phyloP scores from a whole-genome alignment of 805 yeast species.

The Nematodospora valgi region DNA sequence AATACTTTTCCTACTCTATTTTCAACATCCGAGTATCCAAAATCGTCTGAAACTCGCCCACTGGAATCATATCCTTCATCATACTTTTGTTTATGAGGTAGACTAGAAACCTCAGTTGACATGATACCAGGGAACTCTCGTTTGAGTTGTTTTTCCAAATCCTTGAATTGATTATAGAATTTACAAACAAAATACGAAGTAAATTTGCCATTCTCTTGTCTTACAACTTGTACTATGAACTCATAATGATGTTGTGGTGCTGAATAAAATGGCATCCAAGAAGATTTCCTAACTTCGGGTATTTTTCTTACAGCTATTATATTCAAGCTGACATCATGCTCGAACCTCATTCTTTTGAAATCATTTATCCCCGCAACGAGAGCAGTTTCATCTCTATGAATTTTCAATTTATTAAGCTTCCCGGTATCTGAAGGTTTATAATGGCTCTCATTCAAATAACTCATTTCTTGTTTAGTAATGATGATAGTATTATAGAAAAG shows the following conservation, averaged over 20 bases:
- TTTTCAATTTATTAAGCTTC: conserved; percentile 33
- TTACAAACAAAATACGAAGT: conserved; percentile 50
- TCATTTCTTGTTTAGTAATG: conserved; percentile 54
- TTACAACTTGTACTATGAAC: conserved; percentile 48
- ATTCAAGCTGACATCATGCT: conserved; percentile 61
- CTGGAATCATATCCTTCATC: conserved; percentile 27
- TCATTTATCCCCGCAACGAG: conserved; percentile 11
- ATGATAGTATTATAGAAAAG: conserved; percentile 75
- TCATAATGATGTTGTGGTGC: conserved; percentile 28
- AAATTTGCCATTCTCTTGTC: conserved; percentile 9
- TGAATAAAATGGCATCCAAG: neutral
- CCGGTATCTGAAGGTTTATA: conserved; percentile 35
- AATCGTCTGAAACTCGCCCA: no score
- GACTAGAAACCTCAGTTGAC: conserved; percentile 51
- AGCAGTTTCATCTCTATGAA: no score
- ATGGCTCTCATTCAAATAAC: conserved; percentile 38
- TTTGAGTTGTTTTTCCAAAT: conserved; percentile 50
- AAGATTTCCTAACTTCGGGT: conserved; percentile 14
- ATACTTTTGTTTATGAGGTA: conserved; percentile 53
- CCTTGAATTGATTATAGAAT: conserved; percentile 65
- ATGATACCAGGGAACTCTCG: conserved; percentile 61
- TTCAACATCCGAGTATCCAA: neutral
- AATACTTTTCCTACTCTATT: conserved; percentile 21
- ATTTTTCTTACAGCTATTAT: conserved; percentile 56
- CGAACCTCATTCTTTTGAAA: conserved; percentile 28